These are phyloP conservation scores for Dissoconium aciculare DNA, from an alignment of 2,329 filamentous ascomycete species.

Conservation along the genomic window DNA sequence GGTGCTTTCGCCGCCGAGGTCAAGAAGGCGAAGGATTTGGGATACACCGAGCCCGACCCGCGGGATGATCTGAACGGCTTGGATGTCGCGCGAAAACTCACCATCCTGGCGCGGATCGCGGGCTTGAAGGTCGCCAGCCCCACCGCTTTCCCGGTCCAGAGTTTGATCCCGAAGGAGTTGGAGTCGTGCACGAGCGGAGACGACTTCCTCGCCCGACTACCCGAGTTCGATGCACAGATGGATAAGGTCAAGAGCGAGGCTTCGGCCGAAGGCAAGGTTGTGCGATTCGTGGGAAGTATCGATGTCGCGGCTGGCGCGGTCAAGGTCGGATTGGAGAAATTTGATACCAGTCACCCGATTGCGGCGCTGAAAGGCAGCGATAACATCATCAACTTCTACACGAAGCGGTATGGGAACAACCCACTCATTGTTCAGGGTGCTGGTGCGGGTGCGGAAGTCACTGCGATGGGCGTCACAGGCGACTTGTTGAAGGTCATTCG, in stretches of 20 bases:
- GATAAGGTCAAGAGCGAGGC: slow-evolving; percentile 74
- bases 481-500: slow-evolving; percentile 82
- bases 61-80: slow-evolving; percentile 75
- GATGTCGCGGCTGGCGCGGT: slow-evolving; percentile 68
- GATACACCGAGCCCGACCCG: slow-evolving; percentile 82
- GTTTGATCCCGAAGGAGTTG: slow-evolving; percentile 75
- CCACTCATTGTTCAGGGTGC: slow-evolving; percentile 90
- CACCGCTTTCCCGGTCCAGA: slow-evolving; percentile 84
- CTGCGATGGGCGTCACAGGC: slow-evolving; percentile 91
- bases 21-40: slow-evolving; percentile 76
- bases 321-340: slow-evolving; percentile 80
- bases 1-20: slow-evolving; percentile 87
- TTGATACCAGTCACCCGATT: slow-evolving; percentile 74
- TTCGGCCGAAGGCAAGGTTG: slow-evolving; percentile 74
- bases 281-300: slow-evolving; percentile 86
- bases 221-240: slow-evolving; percentile 79
- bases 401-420: slow-evolving; percentile 79
- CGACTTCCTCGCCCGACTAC: slow-evolving; percentile 70
- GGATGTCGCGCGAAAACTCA: slow-evolving; percentile 89
- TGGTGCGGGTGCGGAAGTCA: slow-evolving; percentile 82
- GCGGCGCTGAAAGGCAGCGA: slow-evolving; percentile 91
- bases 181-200: slow-evolving; percentile 62
- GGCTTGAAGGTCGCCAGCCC: slow-evolving; percentile 71
- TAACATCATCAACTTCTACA: slow-evolving; percentile 98
- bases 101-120: slow-evolving; percentile 75